Percentiles rank a stretch among this genome's conserved stretches.
Conservation (phyloP, 441 rosid species). For the Gossypium aridum region DNA sequence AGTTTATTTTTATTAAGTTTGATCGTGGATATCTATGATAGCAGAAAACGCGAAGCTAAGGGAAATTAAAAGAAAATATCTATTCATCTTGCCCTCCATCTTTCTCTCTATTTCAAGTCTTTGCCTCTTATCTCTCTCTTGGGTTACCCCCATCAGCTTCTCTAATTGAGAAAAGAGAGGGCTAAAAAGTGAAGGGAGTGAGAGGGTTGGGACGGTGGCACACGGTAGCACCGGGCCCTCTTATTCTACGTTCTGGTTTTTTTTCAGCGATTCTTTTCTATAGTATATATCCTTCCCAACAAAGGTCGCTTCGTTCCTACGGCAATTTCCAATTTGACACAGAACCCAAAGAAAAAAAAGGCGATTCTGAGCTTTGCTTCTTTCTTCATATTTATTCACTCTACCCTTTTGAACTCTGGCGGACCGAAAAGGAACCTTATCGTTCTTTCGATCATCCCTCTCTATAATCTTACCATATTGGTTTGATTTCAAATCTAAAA, state of each 20-base stretch:
- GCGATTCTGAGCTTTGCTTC: constrained; percentile 22
- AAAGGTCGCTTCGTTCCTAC: constrained; percentile 47
- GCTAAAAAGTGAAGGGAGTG: constrained; percentile 14
- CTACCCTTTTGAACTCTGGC: constrained; percentile 31
- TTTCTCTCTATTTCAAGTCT: constrained; percentile 17
- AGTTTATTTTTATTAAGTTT: background rate
- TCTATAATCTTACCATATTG: constrained; percentile 30
- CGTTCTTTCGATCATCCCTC: constrained; percentile 32
- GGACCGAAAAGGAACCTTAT: constrained; percentile 41
- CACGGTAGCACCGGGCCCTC: constrained; percentile 28
- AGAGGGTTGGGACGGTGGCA: constrained; percentile 30
- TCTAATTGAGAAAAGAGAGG: constrained; percentile 6
- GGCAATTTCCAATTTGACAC: constrained; percentile 28
- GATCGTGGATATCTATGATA: constrained; percentile 33
- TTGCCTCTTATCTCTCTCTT: constrained; percentile 14
- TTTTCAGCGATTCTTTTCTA: constrained; percentile 28
- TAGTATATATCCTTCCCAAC: constrained; percentile 18
- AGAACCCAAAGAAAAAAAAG: constrained; percentile 13
- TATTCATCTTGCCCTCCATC: background rate
- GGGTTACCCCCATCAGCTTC: constrained; percentile 9
- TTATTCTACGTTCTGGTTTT: constrained; percentile 32
- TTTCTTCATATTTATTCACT: background rate
- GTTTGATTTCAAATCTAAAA: constrained; percentile 42
- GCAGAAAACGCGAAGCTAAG: constrained; percentile 29
- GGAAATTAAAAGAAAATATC: background rate